phyloP scores from a whole-genome alignment of 1,284 basidiomycete genomes.

The Fomitopsis pinicola region DNA sequence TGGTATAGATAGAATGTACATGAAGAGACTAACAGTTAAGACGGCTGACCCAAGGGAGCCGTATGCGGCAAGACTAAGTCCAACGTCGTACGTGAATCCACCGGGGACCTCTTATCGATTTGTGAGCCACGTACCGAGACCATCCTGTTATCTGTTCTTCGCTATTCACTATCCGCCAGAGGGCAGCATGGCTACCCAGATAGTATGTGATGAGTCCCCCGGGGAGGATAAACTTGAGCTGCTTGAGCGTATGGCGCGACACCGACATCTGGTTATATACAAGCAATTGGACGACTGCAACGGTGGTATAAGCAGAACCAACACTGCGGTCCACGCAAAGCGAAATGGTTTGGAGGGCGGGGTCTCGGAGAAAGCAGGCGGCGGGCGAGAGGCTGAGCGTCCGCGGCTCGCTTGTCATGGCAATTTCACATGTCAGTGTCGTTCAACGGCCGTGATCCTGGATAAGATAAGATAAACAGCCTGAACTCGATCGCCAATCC shows the following conservation, averaged over 20 bases:
- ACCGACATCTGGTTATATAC: conserved; percentile 10
- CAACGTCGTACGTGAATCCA: not conserved
- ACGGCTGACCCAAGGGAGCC: conserved; percentile 47
- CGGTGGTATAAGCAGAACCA: too few relatives aligned
- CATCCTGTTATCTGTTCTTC: conserved; percentile 34
- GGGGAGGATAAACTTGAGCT: conserved; percentile 70
- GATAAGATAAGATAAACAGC: not conserved
- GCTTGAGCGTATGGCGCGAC: conserved; percentile 51
- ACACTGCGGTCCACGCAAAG: too few relatives aligned
- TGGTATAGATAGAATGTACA: conserved; percentile 65
- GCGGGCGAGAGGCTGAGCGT: not conserved
- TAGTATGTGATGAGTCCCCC: conserved; percentile 59
- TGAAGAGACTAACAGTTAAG: conserved; percentile 60
- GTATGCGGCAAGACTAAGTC: conserved; percentile 44
- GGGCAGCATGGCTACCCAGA: conserved; percentile 47
- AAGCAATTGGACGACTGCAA: too few relatives aligned
- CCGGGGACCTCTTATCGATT: not conserved
- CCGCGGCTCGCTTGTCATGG: not conserved
- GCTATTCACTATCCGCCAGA: conserved; percentile 37
- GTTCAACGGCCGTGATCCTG: too few relatives aligned
- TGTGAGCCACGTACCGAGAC: conserved; percentile 42
- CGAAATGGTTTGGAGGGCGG: not conserved
- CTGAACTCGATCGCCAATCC: not conserved
- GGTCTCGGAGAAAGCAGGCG: not conserved
- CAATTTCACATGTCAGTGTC: not conserved